Conservation (phyloP, 1,139 yeast species). For the Candida tetrigidarum region DNA sequence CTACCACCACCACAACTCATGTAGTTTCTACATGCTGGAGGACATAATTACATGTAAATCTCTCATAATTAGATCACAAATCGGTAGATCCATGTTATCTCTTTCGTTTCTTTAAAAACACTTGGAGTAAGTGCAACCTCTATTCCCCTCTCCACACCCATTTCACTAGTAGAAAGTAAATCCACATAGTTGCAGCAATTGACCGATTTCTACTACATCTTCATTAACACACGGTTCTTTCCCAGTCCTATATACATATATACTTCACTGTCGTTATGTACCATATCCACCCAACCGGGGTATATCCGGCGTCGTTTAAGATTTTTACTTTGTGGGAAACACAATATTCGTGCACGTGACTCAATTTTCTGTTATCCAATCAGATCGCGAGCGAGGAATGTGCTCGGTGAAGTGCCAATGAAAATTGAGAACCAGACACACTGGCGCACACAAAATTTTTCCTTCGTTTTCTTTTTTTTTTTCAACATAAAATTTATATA, state of each 20-base stretch:
- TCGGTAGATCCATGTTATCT: too few relatives aligned
- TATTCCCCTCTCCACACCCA: too few relatives aligned
- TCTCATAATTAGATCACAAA: too few relatives aligned
- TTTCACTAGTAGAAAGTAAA: too few relatives aligned
- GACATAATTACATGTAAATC: too few relatives aligned
- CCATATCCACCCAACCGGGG: too few relatives aligned
- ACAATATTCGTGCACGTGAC: conserved; percentile 5
- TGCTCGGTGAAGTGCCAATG: conserved; percentile 12
- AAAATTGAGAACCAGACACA: conserved; percentile 11
- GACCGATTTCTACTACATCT: neutral
- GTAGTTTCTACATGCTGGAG: too few relatives aligned
- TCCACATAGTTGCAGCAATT: neutral
- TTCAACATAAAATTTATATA: conserved; percentile 9
- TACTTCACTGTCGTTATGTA: too few relatives aligned
- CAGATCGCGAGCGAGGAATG: conserved; percentile 7
- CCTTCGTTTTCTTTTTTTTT: conserved; percentile 4
- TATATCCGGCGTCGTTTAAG: neutral
- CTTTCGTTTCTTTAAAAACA: too few relatives aligned
- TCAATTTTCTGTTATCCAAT: neutral
- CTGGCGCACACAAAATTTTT: conserved; percentile 8
- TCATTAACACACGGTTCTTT: neutral
- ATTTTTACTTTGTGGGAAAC: neutral
- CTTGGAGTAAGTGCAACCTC: too few relatives aligned
- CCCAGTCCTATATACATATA: neutral
- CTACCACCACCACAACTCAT: too few relatives aligned